These are phyloP conservation scores for Xylariales sp. DNA, from an alignment of 2,329 filamentous ascomycete genomes.

Conservation along the genomic window DNA sequence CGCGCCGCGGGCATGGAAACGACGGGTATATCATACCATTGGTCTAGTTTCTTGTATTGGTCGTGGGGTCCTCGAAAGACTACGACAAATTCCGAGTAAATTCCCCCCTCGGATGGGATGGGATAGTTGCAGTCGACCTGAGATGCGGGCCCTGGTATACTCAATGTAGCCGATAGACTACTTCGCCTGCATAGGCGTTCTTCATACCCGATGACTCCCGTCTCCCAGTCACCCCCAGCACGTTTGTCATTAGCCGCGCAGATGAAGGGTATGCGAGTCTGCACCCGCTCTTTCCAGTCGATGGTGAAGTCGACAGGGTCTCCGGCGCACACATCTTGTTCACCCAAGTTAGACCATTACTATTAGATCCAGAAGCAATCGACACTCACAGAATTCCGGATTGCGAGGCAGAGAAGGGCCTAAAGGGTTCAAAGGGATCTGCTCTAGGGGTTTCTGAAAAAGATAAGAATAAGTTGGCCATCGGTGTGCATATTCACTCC, in stretches of 20 bases:
- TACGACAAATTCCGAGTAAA: conserved; percentile 77
- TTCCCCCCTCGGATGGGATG: conserved; percentile 75
- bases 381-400: conserved; percentile 58
- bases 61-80: conserved; percentile 79
- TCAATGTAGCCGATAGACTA: conserved; percentile 76
- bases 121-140: conserved; percentile 70
- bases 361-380: conserved; percentile 8
- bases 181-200: conserved; percentile 80
- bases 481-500: conserved; percentile 63
- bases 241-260: conserved; percentile 81
- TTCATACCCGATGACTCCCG: conserved; percentile 69
- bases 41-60: conserved; percentile 67
- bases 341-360: conserved; percentile 36
- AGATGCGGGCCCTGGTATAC: conserved; percentile 66
- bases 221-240: conserved; percentile 84
- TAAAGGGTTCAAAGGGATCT: conserved; percentile 56
- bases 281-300: conserved; percentile 62
- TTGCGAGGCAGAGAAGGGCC: conserved; percentile 51
- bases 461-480: conserved; percentile 71
- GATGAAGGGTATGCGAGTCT: conserved; percentile 70
- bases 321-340: conserved; percentile 61
- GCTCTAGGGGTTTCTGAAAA: conserved; percentile 62
- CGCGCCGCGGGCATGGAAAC: conserved; percentile 78
- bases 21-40: conserved; percentile 73
- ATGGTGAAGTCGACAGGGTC: conserved; percentile 72